Evolutionary conservation across 805 yeast species (phyloP).

Genomic region (Metschnikowia aberdeeniae): DNA sequence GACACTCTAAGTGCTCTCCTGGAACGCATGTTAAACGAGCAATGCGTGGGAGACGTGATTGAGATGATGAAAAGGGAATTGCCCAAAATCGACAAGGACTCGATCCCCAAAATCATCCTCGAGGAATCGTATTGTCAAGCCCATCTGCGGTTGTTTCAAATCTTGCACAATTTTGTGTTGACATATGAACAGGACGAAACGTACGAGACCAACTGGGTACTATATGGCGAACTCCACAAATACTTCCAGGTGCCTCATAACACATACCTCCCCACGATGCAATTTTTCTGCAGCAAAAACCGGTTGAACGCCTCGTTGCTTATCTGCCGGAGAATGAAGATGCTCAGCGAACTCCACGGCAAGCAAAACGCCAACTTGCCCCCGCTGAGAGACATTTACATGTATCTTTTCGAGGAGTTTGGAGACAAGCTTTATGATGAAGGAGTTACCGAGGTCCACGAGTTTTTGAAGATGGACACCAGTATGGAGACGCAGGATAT

Average conservation of each 20-base stretch:
- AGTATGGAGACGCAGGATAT: constrained; percentile 50
- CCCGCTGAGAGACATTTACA: constrained; percentile 46
- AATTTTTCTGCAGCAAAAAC: constrained; percentile 49
- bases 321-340: constrained; percentile 58
- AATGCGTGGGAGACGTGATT: constrained; percentile 39
- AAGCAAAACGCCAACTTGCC: constrained; percentile 14
- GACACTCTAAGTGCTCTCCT: constrained; percentile 28
- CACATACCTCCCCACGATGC: constrained; percentile 54
- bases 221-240: constrained; percentile 54
- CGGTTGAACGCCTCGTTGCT: constrained; percentile 60
- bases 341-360: constrained; percentile 51
- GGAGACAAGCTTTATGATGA: constrained; percentile 56
- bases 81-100: constrained; percentile 32
- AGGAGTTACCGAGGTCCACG: constrained; percentile 63
- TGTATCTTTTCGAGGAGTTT: constrained; percentile 56
- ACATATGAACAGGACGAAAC: constrained; percentile 27
- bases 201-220: constrained; percentile 50
- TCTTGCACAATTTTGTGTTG: constrained; percentile 29
- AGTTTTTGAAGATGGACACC: constrained; percentile 58
- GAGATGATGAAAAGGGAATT: constrained; percentile 40
- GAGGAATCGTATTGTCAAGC: constrained; percentile 21
- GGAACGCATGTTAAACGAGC: constrained; percentile 27
- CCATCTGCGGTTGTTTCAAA: constrained; percentile 27
- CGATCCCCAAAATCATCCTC: constrained; percentile 24
- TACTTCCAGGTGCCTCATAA: constrained; percentile 57